Evolutionary conservation across 441 rosid genomes (phyloP), one percentile per base, ranked within the genome.

Genomic region (Aquilaria agallochum): DNA sequence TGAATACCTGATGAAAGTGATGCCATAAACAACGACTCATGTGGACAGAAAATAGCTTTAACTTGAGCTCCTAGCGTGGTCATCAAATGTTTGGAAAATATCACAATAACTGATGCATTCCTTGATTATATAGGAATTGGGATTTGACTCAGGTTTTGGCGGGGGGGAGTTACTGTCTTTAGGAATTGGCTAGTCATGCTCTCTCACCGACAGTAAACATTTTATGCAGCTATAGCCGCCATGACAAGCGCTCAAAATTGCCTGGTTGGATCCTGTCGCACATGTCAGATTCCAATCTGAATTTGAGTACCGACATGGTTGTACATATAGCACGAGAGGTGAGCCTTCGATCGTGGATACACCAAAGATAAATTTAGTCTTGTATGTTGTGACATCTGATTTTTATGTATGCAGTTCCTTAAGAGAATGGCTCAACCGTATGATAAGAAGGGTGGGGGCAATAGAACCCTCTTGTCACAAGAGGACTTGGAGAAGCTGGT

Each of bases 251-350:
- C 20, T 90, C 98, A 53, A 94, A 94, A 68, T 72, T 94, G 70
- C 97, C 97, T 11, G 82, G 95, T 49, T 94, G 98, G 97, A 94
- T 94, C 62, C 77, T 90, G 63, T 94, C 97, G 7, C 96, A 85
- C 78, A 71, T 94, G 51, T 87, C 82, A 36, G 96, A 94, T 63
- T 96, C 95, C 14, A 79, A 88, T 69, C 82, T 90, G 72, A 94
- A 94, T 74, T 78, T 94, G 74, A 94, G 98, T 90, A 88, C 96
- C n/a, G 96, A 94, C 76, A 94, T 94, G 98, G 98, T 96, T 65
- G 71, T 90, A 58, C 88, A 90, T 70, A 85, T 86, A 68, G 96
- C 97, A 53, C 78, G 95, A 32, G 98, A 94, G 98, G 98, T 88
- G 60, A 46, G 63, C 48, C n/a, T 9, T 50, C 11, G 9, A 60